Evolutionary conservation across 805 yeast species (phyloP).

Genomic region (Yamadazyma sp.): DNA sequence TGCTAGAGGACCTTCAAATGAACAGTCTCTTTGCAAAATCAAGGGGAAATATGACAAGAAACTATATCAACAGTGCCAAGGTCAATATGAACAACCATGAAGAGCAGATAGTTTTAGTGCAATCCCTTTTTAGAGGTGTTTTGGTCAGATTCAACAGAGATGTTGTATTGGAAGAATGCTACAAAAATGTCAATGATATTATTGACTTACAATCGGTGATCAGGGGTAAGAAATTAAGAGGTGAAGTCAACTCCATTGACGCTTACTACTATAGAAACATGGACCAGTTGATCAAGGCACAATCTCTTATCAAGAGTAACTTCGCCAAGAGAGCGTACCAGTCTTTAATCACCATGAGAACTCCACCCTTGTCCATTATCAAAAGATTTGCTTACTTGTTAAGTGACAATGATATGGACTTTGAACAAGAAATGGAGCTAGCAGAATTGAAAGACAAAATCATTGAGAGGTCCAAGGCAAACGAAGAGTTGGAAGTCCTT

Average conservation of each 20-base stretch:
- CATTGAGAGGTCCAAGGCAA: conserved; percentile 64
- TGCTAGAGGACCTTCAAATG: conserved; percentile 38
- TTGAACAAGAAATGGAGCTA: conserved; percentile 69
- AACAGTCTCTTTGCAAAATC: conserved; percentile 42
- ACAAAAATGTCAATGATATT: conserved; percentile 41
- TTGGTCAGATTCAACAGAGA: conserved; percentile 58
- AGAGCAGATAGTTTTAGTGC: conserved; percentile 43
- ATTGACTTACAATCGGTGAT: conserved; percentile 52
- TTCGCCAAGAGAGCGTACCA: conserved; percentile 72
- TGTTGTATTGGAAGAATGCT: conserved; percentile 51
- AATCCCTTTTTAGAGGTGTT: conserved; percentile 64
- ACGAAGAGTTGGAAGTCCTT: conserved; percentile 70
- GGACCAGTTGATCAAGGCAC: conserved; percentile 66
- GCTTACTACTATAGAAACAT: conserved; percentile 55
- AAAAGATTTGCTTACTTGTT: conserved; percentile 73
- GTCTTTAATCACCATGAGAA: conserved; percentile 62
- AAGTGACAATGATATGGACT: conserved; percentile 70
- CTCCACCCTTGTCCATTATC: conserved; percentile 78
- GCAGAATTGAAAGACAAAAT: conserved; percentile 68
- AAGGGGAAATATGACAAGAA: conserved; percentile 44
- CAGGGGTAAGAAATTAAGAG: conserved; percentile 50
- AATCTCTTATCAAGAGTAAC: conserved; percentile 67
- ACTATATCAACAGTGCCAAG: conserved; percentile 20
- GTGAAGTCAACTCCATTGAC: conserved; percentile 27
- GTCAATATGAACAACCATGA: conserved; percentile 17